Percentiles rank a stretch among this genome's conserved stretches.
Evolutionary conservation across 805 yeast genomes (phyloP).

Genomic region (Lipomyces lipofer): DNA sequence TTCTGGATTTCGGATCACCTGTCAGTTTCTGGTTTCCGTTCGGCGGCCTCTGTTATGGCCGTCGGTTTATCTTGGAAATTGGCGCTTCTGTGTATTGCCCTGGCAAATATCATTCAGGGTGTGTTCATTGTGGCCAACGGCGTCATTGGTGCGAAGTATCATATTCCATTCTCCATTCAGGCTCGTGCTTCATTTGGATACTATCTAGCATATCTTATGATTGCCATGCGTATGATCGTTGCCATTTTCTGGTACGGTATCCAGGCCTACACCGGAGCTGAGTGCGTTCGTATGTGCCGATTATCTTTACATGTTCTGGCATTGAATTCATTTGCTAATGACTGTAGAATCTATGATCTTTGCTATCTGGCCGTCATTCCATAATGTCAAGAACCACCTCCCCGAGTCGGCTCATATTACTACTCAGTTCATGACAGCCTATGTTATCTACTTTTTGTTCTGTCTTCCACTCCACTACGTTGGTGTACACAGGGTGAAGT

Average conservation of each 20-base stretch:
- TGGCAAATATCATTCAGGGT: conserved; percentile 48
- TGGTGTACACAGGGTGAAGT: conserved; percentile 80
- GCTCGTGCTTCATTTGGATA: conserved; percentile 83
- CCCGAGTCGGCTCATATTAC: conserved; percentile 28
- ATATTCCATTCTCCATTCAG: conserved; percentile 71
- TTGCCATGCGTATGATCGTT: conserved; percentile 84
- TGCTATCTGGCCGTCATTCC: conserved; percentile 61
- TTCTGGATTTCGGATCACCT: conserved; percentile 35
- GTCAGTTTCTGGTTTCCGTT: conserved; percentile 47
- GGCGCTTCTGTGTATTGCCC: conserved; percentile 47
- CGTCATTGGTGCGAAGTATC: conserved; percentile 48
- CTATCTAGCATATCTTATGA: conserved; percentile 75
- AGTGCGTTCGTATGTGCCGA: conserved; percentile 72
- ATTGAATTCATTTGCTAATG: neutral
- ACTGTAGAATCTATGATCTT: conserved; percentile 58
- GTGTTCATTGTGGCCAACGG: conserved; percentile 48
- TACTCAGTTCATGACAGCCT: conserved; percentile 63
- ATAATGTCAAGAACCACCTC: conserved; percentile 44
- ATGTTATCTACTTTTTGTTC: conserved; percentile 78
- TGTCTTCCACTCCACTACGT: conserved; percentile 81
- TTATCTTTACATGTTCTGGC: conserved; percentile 41
- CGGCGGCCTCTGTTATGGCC: conserved; percentile 47
- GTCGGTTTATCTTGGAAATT: conserved; percentile 49
- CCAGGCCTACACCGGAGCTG: conserved; percentile 82
- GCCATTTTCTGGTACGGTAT: conserved; percentile 87